phyloP scores from a whole-genome alignment of 2,329 filamentous ascomycete species.

The Aspergillus pseudonomiae region DNA sequence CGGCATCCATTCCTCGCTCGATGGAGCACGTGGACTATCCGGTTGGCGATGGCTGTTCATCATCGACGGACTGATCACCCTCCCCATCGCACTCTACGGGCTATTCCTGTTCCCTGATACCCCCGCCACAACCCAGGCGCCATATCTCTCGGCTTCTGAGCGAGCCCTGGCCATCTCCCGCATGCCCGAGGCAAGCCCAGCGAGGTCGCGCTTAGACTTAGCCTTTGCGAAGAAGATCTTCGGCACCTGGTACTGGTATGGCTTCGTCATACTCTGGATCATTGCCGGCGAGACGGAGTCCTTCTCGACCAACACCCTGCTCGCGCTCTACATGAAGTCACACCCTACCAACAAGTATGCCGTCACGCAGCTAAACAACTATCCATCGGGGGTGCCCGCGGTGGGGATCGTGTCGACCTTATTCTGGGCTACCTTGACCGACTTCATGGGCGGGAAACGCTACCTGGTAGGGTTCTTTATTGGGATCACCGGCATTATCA shows the following conservation, averaged over 20 bases:
- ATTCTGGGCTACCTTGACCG: conserved; percentile 71
- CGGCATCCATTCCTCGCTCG: conserved; percentile 35
- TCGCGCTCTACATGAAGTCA: conserved; percentile 55
- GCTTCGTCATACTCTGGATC: conserved; percentile 49
- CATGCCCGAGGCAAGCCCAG: conserved; percentile 28
- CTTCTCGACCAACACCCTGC: conserved; percentile 66
- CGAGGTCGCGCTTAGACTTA: conserved; percentile 23
- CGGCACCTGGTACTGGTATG: conserved; percentile 41
- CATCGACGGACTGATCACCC: conserved; percentile 45
- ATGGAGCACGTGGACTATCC: conserved; percentile 30
- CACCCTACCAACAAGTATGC: conserved; percentile 50
- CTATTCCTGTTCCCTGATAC: conserved; percentile 47
- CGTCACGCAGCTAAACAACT: conserved; percentile 56
- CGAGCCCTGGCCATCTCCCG: conserved; percentile 35
- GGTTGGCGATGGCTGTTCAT: conserved; percentile 45
- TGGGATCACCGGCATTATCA: conserved; percentile 63
- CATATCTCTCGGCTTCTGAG: conserved; percentile 37
- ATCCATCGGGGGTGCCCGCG: conserved; percentile 56
- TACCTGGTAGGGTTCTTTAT: conserved; percentile 71
- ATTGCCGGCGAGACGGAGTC: conserved; percentile 73
- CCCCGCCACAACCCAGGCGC: conserved; percentile 38
- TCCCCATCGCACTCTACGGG: conserved; percentile 49
- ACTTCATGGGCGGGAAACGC: conserved; percentile 59
- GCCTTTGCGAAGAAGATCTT: conserved; percentile 35
- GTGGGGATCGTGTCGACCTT: conserved; percentile 61